Evolutionary conservation across 768 basidiomycete genomes (phyloP), one percentile per base, ranked within the genome.

Genomic region (Lactarius evosmus): DNA sequence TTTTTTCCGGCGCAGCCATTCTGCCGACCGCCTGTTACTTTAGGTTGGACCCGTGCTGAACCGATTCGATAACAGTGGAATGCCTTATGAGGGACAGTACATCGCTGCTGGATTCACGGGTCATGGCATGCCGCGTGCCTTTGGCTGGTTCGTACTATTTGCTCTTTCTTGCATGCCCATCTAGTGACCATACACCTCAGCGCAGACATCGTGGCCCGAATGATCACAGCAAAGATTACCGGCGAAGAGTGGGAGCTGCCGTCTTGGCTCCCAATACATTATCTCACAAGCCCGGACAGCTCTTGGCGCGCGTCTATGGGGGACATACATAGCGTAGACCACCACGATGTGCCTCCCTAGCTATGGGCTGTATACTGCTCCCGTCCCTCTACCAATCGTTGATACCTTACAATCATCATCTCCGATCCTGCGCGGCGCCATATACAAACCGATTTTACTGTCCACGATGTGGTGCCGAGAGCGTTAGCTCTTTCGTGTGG

Each of bases 81-180:
- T 57, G 6, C 60, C 69, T 1, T 79, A 78, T 61, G 68, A 78
- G 7, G 87, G 87, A 0, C 89, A 91, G 66, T 91, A 83, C 70
- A 83, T 92, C 16, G 77, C 85, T 7, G 89, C 85, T 0, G 91
- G 89, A 3, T 91, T 83, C 68, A 79, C 83, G 0, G 91, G 91
- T 1, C 91, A 92, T 66, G 91, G 91, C 0, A 92, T 93, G 89
- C 84, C 90, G 4, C 83, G 88, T 5, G 83, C 87, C 0, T 91
- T 81, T 72, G 84, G 82, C 33, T 90, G 88, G 89, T 87, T 68
- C 49, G 80, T 62, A 59, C n/a, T n/a, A n/a, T n/a, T n/a, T 34
- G 11, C 60, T 12, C 44, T 57, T 17, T 40, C 25, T 14, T 30
- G n/a, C 29, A 27, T 32, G 51, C 44, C 19, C n/a, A 25, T 30